Evolutionary conservation across 768 basidiomycete species (phyloP).

Genomic region (Lactarius hatsudake): DNA sequence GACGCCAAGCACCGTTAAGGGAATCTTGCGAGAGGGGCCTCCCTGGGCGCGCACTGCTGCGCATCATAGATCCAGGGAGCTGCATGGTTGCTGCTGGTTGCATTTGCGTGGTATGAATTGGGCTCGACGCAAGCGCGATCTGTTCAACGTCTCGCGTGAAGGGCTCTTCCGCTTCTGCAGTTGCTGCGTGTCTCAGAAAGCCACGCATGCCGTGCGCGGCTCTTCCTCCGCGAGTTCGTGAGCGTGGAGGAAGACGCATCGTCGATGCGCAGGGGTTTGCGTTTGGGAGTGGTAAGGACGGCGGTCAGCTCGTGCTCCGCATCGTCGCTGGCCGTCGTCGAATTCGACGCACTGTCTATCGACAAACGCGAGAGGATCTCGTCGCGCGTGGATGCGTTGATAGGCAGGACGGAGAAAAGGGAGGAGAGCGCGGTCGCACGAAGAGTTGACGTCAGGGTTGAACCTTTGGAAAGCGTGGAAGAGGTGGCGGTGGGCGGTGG

Average conservation of each 20-base stretch:
- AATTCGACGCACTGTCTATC: slow-evolving; percentile 24
- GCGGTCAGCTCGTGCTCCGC: slow-evolving; percentile 23
- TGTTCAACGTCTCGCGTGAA: slow-evolving; percentile 16
- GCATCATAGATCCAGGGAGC: slow-evolving; percentile 21
- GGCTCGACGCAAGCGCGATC: slow-evolving; percentile 22
- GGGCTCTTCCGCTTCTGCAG: not conserved
- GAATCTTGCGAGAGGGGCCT: slow-evolving; percentile 4
- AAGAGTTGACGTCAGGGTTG: slow-evolving; percentile 12
- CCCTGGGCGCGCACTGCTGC: slow-evolving; percentile 11
- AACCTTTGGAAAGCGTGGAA: slow-evolving; percentile 4
- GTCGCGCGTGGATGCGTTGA: slow-evolving; percentile 26
- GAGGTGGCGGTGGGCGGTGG: slow-evolving; percentile 1
- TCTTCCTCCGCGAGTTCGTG: not conserved
- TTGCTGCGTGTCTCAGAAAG: not conserved
- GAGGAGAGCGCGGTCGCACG: slow-evolving; percentile 22
- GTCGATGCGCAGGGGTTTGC: not conserved
- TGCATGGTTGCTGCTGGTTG: slow-evolving; percentile 25
- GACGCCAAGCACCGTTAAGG: slow-evolving; percentile 5
- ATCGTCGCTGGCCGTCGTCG: slow-evolving; percentile 24
- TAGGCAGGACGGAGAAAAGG: slow-evolving; percentile 24
- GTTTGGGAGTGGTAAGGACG: slow-evolving; percentile 21
- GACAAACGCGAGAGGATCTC: slow-evolving; percentile 28
- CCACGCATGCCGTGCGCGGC: not conserved
- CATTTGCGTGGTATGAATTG: slow-evolving; percentile 27
- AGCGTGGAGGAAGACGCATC: not conserved